These are phyloP conservation scores for Acacia melanoxylon DNA, from an alignment of 306 rosid species.

Conservation along the genomic window DNA sequence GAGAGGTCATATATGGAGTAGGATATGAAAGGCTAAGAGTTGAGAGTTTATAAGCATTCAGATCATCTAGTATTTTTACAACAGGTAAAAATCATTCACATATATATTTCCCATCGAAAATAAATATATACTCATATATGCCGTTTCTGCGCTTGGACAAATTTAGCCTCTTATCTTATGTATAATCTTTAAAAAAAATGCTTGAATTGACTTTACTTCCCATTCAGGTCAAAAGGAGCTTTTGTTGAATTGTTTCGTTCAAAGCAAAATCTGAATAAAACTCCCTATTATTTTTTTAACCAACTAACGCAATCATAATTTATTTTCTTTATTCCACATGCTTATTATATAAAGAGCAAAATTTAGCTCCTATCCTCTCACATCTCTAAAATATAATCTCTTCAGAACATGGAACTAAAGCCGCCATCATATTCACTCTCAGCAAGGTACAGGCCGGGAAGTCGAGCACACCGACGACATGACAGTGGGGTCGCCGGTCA, in stretches of 20 bases:
- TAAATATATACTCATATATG: neutral
- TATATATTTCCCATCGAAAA: too few species aligned
- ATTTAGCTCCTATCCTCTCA: neutral
- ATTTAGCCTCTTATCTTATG: neutral
- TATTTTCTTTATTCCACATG: neutral
- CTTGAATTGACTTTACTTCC: neutral
- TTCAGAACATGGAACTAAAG: slow-evolving; percentile 32
- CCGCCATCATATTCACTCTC: neutral
- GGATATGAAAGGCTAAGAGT: too few species aligned
- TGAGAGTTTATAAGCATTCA: too few species aligned
- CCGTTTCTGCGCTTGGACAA: neutral
- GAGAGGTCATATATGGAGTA: too few species aligned
- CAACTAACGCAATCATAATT: neutral
- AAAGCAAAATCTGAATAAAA: neutral
- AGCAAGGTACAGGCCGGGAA: slow-evolving; percentile 19
- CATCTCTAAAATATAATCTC: neutral
- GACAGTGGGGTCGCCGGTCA: slow-evolving; percentile 11
- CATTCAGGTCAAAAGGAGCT: neutral
- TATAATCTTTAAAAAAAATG: too few species aligned
- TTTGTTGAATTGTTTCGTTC: neutral
- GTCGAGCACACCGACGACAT: neutral
- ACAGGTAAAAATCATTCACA: too few species aligned
- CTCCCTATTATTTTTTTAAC: neutral
- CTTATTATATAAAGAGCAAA: neutral
- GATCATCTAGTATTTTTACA: too few species aligned